Conservation (phyloP, 2,329 filamentous ascomycete genomes). For the Epichloe hybrida region DNA sequence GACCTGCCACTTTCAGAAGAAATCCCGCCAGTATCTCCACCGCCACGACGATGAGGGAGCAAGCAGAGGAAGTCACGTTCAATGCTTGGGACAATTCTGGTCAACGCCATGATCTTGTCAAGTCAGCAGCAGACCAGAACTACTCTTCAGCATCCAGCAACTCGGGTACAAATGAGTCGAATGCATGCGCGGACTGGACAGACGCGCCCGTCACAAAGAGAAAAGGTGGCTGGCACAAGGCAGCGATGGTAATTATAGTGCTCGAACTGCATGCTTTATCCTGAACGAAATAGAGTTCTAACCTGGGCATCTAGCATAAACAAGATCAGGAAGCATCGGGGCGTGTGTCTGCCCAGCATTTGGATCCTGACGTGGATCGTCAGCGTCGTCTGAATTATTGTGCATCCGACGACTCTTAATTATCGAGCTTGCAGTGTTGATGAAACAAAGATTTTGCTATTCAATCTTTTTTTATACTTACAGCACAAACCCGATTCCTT, state of each 20-base stretch:
- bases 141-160: constrained; percentile 4
- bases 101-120: constrained; percentile 9
- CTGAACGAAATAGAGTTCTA: not conserved
- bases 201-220: not conserved
- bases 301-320: not conserved
- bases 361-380: constrained; percentile 8
- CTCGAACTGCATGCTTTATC: not conserved
- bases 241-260: constrained; percentile 5
- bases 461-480: not conserved
- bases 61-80: constrained; percentile 7
- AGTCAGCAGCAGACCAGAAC: constrained; percentile 11
- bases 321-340: not conserved
- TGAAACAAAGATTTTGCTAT: too few relatives aligned
- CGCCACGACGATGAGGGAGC: constrained; percentile 16
- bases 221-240: constrained; percentile 14
- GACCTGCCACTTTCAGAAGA: not conserved
- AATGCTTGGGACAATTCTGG: constrained; percentile 21
- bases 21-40: constrained; percentile 14
- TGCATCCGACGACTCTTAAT: constrained; percentile 12
- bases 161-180: not conserved
- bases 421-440: constrained; percentile 1
- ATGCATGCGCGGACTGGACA: not conserved
- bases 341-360: constrained; percentile 1
- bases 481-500: not conserved
- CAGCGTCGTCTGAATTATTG: constrained; percentile 11